Evolutionary conservation across 2,329 filamentous ascomycete species (phyloP).

Genomic region (Colletotrichum gigasporum): DNA sequence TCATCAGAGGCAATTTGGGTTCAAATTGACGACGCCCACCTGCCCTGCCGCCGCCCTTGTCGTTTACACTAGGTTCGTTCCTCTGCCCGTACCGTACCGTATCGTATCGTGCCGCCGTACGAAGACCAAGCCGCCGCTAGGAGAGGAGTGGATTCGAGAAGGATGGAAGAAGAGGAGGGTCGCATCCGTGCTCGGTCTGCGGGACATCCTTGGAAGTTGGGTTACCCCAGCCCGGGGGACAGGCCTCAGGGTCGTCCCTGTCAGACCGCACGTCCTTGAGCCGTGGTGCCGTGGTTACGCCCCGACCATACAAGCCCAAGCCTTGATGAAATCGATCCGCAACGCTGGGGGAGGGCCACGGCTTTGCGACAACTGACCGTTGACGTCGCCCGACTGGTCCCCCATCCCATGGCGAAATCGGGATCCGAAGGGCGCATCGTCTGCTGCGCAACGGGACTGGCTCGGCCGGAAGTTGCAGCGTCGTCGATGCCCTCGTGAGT

Average conservation of each 20-base stretch:
- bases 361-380: conserved; percentile 7
- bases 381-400: conserved; percentile 1
- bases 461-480: neutral
- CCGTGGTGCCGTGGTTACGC: conserved; percentile 5
- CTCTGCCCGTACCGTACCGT: conserved; percentile 4
- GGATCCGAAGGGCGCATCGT: conserved; percentile 6
- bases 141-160: conserved; percentile 30
- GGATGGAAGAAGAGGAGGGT: conserved; percentile 30
- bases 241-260: conserved; percentile 24
- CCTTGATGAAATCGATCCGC: conserved; percentile 26
- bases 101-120: conserved; percentile 12
- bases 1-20: conserved; percentile 24
- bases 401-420: neutral
- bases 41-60: neutral
- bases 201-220: conserved; percentile 23
- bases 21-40: conserved; percentile 26
- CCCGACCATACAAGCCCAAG: conserved; percentile 13
- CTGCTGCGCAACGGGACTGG: neutral
- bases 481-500: neutral
- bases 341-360: neutral
- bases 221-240: conserved; percentile 19
- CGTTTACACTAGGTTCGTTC: no score
- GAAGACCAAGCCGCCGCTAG: no score
- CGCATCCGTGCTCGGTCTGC: conserved; percentile 29
- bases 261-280: conserved; percentile 24